Evolutionary conservation across 768 basidiomycete genomes (phyloP).

Genomic region (Auriscalpium microsporum): DNA sequence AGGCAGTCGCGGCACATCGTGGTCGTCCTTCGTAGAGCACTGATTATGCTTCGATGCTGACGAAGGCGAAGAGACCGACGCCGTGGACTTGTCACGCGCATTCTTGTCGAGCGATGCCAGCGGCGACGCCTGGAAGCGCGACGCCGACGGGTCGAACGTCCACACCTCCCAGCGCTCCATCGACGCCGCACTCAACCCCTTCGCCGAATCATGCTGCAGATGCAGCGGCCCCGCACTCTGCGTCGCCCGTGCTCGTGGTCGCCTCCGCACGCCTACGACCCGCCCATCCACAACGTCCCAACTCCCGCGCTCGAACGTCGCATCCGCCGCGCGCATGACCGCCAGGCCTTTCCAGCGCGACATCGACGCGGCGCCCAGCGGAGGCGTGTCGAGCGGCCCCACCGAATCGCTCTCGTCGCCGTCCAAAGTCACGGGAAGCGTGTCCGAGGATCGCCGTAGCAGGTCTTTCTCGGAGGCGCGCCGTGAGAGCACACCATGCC

Average conservation of each 20-base stretch:
- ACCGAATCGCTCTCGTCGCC: slow-evolving; percentile 26
- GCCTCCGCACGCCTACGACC: slow-evolving; percentile 64
- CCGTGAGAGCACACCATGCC: slow-evolving; percentile 69
- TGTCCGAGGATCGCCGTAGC: slow-evolving; percentile 41
- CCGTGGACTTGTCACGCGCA: background rate
- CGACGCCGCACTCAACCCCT: slow-evolving; percentile 53
- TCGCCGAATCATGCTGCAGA: slow-evolving; percentile 14
- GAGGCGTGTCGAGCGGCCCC: slow-evolving; percentile 11
- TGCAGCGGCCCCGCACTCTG: slow-evolving; percentile 15
- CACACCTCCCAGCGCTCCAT: slow-evolving; percentile 81
- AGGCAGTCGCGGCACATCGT: slow-evolving; percentile 11
- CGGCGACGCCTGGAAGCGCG: slow-evolving; percentile 40
- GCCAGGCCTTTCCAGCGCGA: slow-evolving; percentile 55
- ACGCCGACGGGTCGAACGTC: slow-evolving; percentile 55
- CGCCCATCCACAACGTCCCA: slow-evolving; percentile 60
- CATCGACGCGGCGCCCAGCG: slow-evolving; percentile 8
- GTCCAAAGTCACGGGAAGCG: slow-evolving; percentile 36
- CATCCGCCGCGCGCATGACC: slow-evolving; percentile 43
- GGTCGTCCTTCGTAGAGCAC: background rate
- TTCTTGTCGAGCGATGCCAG: slow-evolving; percentile 36
- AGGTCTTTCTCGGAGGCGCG: slow-evolving; percentile 63
- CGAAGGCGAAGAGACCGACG: background rate
- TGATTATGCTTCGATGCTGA: background rate
- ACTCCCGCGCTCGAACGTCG: slow-evolving; percentile 63
- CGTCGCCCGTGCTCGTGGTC: slow-evolving; percentile 32